Evolutionary conservation across 2,329 filamentous ascomycete genomes (phyloP), one percentile per base, ranked within the genome.

Genomic region (Mycosphaerella sp.): DNA sequence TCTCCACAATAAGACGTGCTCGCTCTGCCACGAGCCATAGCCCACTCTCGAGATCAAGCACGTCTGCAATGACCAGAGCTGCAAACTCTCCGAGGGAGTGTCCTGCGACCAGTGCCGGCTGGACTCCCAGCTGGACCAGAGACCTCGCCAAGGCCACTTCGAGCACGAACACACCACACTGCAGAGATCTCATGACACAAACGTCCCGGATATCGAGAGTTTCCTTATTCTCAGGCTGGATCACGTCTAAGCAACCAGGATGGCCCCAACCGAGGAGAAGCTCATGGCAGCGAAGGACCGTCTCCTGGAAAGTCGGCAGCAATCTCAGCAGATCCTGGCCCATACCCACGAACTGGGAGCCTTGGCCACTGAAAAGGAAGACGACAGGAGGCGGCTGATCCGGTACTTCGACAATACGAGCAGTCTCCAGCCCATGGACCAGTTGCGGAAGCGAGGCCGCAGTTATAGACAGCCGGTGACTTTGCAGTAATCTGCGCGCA

Each of bases 291-390:
- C 21, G 21, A 21, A 21, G 21, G 21, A 21, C 21, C 21, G 21
- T 4, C 21, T 21, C 21, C 21, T 21, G 21, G 21, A 21, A 21
- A 21, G 21, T 21, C 21, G 21, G 21, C 21, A 21, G 21, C 21
- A 21, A 21, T 21, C 21, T 21, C 3, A 21, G 21, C 21, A 21
- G 21, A 21, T 21, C 21, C 21, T 21, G 21, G 21, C 21, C 21
- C 21, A 21, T 21, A 21, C 21, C 21, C 21, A 21, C 21, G 21
- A 3, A 21, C 2, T 21, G 21, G 1, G 65, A 1, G 2, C 72
- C 72, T 61, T 73, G 70, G 2, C 71, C 70, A 14, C 71, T 72
- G 57, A 73, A 73, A 6, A 60, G 58, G 52, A 76, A 75, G 0
- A 65, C 64, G n/a, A 74, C 32, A 8, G 32, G 2, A 1, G 32